These are phyloP conservation scores for Sonneratia caseolaris DNA, from an alignment of 345 rosid species.

Conservation along the genomic window DNA sequence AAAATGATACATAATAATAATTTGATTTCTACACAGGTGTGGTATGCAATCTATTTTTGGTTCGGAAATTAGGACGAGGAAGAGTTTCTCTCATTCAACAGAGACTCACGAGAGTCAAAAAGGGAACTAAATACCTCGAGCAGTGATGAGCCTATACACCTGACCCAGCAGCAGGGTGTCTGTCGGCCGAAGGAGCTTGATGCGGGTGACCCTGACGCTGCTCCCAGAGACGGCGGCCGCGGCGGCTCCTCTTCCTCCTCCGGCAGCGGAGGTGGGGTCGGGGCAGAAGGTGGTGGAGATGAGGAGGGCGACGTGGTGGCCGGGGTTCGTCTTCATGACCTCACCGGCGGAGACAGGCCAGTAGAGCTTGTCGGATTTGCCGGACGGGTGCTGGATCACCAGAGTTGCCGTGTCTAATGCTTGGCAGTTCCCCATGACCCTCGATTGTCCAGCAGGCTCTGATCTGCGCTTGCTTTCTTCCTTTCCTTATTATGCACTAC, in stretches of 20 bases:
- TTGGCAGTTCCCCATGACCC: constrained; percentile 83
- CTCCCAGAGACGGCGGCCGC: constrained; percentile 12
- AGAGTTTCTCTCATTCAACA: no score
- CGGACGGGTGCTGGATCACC: constrained; percentile 69
- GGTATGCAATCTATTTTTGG: no score
- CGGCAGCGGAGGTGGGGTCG: neutral
- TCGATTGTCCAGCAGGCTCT: no score
- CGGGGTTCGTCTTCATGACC: constrained; percentile 80
- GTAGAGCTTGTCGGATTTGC: constrained; percentile 53
- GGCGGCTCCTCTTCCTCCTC: neutral
- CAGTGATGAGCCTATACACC: constrained; percentile 69
- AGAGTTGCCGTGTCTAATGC: constrained; percentile 72
- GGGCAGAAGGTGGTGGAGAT: constrained; percentile 46
- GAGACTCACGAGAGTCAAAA: no score
- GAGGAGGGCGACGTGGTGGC: constrained; percentile 85
- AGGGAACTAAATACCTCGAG: constrained; percentile 38
- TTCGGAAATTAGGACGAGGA: no score
- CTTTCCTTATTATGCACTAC: no score
- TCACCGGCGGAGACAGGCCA: constrained; percentile 57
- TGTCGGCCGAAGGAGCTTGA: constrained; percentile 85
- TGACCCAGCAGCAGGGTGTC: constrained; percentile 76
- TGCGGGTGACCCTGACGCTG: constrained; percentile 64
- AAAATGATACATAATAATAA: no score
- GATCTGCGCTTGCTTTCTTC: no score
- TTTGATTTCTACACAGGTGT: no score